Base-by-base conservation (phyloP, 495 filamentous ascomycete genomes). In the Penicillium salamii region DNA sequence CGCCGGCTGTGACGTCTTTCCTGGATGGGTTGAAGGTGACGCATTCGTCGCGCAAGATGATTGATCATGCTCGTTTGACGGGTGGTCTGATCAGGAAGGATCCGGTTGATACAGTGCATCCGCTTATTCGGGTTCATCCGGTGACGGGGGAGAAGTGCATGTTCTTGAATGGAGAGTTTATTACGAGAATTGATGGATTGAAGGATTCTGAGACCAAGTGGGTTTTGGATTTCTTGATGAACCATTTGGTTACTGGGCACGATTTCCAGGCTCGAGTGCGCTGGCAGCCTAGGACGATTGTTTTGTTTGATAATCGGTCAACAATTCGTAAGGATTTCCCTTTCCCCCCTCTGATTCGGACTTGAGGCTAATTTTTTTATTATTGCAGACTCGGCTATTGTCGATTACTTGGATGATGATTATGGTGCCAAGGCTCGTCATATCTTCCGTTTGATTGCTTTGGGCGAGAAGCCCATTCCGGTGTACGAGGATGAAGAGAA, bases 241-340 rank as follows among this genome's bases (percentile, higher is more conserved):
- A 92, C 64, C 91, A 96, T 61, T 84, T 95, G 32, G 81, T 86
- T 4, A 82, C 77, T 19, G 87, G 91, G 13, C 82, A 86, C 56
- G 90, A 96, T 70, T 91, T 93, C 76, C 91, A 97, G 58, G 84
- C 82, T 7, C 77, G 91, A n/a, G 83, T 97, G 40, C 83, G 86
- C 54, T 96, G 90, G 90, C 80, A 86, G 54, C 78, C 82, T 9
- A 79, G 81, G 31, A 93, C 89, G 2, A 90, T 96, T 19, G 88
- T 96, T 7, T 85, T 96, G 9, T 95, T 90, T 83, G 91, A 96
- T 66, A 81, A 81, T 51, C 74, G 80, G 26, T 71, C 67, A 26
- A 81, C 78, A 5, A 72, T 77, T 42, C 79, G 79, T 82, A 70
- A 62, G 79, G 72, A 32, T 45, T 8, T 28, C 42, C 28, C 36